Base-by-base conservation (phyloP, 2,329 filamentous ascomycete genomes). In the Cordyceps cicadae region DNA sequence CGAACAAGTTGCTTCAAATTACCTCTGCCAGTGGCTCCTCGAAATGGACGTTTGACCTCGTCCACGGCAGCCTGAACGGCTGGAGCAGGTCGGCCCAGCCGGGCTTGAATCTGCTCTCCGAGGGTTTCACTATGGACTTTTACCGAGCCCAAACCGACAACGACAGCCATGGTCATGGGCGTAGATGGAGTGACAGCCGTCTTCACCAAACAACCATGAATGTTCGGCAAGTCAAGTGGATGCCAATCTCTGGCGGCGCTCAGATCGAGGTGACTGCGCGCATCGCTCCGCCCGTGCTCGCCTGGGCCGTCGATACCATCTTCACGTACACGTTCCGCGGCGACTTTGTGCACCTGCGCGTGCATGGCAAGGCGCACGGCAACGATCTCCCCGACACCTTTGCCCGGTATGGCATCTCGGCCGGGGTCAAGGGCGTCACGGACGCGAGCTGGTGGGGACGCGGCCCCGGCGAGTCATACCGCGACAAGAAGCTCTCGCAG, bases 141-240 rank as follows among this genome's bases (percentile, higher is more conserved):
- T 88, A 86, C 75, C 84, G 86, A 45, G 81, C 87, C 0, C 76
- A 81, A 43, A 88, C 86, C 0, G 84, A 88, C 71, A 88, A 88
- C 67, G 86, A 89, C 67, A 75, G 77, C 4, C 80, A 80, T 0
- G 74, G 76, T 7, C 81, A 83, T 64, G 85, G 83, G 0, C 73
- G 76, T 56, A 78, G 86, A 63, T 89, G 86, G 86, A 71, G 75
- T 12, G 75, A 77, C 19, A 67, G 71, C 7, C 73, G 76, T 3
- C 66, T 82, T 0, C 75, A 81, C 65, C 76, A 80, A 65, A 78
- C 77, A 3, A 74, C 73, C 5, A 69, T 72, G 53, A 76, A 81
- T 63, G 71, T 75, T 29, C 70, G 74, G 19, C 67, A 70, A 21
- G 67, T 75, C 1, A 66, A 64, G 14, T 74, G 71, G 71, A 55